Evolutionary conservation across 2,329 filamentous ascomycete genomes (phyloP), one percentile per base, ranked within the genome.

Genomic region (Hypoxylon sp.): DNA sequence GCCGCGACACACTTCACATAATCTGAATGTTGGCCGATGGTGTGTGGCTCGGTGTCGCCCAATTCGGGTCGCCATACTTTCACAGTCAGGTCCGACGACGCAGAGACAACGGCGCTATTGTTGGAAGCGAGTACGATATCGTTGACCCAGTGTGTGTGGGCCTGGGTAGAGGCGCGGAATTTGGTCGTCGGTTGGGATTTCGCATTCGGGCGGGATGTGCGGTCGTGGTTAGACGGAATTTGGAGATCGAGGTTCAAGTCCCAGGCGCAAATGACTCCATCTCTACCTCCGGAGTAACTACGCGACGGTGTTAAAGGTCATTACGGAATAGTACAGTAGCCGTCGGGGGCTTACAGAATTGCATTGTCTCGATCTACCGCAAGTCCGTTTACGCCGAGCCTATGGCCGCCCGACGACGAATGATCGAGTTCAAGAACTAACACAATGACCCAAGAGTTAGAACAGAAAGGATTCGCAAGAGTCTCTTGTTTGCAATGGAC

Each of bases 211-310:
- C 63, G 70, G 55, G 64, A 60, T 41, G 29, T 52, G 65, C 64
- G 52, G 58, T 63, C 55, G 64, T 62, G 52, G 58, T 63, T 52
- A 65, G 58, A 58, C 55, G 58, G 41, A 26, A 47, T 65, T 45
- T 78, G 78, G 62, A 90, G 80, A 72, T 92, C 83, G 70, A 91
- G 85, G 69, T 91, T 85, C 49, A 97, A 80, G 75, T 98, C 88
- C 95, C 95, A 99, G 60, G 94, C 92, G 78, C 95, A 99, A 66
- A 99, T 89, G 47, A 95, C 90, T 68, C 95, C 95, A 76, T 99
- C 95, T 72, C 95, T 89, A 58, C 95, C 95, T 65, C 92, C 95
- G 41, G 95, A 97, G 78, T 98, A 99, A 69, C 93, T 97, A 58
- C 57, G 61, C 55, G 40, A 62, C 53, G 49, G 66, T 37, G 65